Conservation (phyloP, 164 flowering plant species). For the Annona cherimola region DNA sequence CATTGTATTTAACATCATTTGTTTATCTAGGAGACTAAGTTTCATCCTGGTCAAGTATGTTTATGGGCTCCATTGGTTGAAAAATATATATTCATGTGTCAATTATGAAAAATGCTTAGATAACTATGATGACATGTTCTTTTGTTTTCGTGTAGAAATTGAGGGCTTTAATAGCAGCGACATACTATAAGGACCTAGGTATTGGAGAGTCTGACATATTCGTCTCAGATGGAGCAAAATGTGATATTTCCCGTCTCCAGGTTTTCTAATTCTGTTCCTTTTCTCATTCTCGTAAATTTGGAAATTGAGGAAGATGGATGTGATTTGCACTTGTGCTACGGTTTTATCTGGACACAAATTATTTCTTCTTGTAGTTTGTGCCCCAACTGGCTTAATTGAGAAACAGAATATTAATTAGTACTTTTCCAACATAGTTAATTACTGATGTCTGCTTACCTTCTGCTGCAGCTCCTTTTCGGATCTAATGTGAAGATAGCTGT, state of each 20-base stretch:
- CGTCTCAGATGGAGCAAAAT: slow-evolving; percentile 97
- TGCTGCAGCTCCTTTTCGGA: slow-evolving; percentile 70
- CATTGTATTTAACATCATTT: no score
- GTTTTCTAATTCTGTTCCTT: slow-evolving; percentile 23
- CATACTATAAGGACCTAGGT: slow-evolving; percentile 60
- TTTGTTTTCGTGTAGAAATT: slow-evolving; percentile 46
- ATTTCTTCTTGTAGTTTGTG: not conserved
- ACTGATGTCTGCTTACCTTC: not conserved
- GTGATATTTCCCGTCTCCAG: slow-evolving; percentile 98
- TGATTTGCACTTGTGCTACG: not conserved
- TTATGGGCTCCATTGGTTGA: no score
- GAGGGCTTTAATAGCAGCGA: slow-evolving; percentile 68
- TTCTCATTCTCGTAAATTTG: not conserved
- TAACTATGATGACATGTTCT: not conserved
- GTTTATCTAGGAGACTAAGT: no score
- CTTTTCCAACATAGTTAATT: not conserved
- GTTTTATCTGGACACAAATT: not conserved
- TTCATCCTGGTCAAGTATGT: no score
- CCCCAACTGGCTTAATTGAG: not conserved
- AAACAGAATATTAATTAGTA: not conserved
- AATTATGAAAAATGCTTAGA: not conserved
- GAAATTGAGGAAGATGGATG: not conserved
- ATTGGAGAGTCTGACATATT: slow-evolving; percentile 77
- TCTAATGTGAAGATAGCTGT: slow-evolving; percentile 77
- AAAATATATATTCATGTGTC: no score